phyloP scores from a whole-genome alignment of 371 early-diverging fungal species.

The Mortierella sp. region DNA sequence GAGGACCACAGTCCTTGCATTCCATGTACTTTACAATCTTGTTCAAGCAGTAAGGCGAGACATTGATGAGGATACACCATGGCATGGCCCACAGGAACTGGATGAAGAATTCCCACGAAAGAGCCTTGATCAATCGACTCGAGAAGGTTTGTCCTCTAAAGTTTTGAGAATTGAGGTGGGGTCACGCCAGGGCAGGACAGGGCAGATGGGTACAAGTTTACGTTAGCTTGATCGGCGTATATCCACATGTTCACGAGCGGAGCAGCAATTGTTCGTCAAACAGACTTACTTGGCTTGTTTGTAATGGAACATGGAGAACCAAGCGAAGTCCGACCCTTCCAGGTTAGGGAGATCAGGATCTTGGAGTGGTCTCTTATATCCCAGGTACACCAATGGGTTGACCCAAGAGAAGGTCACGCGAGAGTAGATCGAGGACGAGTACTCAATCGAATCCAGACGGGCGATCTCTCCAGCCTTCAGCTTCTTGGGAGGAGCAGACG shows the following conservation, averaged over 20 bases:
- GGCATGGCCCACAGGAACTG: constrained; percentile 60
- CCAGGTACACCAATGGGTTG: constrained; percentile 63
- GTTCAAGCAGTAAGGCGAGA: constrained; percentile 66
- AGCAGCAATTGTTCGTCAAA: background rate
- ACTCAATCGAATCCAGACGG: constrained; percentile 59
- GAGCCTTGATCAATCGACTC: constrained; percentile 47
- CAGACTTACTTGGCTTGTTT: constrained; percentile 18
- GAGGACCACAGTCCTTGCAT: constrained; percentile 47
- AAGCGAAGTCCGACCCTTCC: constrained; percentile 34
- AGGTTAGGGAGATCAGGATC: constrained; percentile 62
- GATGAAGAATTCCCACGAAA: constrained; percentile 47
- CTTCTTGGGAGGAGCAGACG: constrained; percentile 1
- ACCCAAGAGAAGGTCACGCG: constrained; percentile 65
- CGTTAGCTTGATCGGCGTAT: no score
- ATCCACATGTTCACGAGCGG: background rate
- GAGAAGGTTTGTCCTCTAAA: constrained; percentile 23
- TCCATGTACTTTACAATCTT: constrained; percentile 67
- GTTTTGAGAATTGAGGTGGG: background rate
- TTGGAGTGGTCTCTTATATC: constrained; percentile 59
- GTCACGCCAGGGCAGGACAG: no score
- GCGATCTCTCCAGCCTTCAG: constrained; percentile 19
- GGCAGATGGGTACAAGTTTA: no score
- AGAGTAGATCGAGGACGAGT: constrained; percentile 61
- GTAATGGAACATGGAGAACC: constrained; percentile 11
- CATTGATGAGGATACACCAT: constrained; percentile 61